Base-by-base conservation (phyloP, 108 stramenopile genomes). In the Pseudonitzschia delicatissima region DNA sequence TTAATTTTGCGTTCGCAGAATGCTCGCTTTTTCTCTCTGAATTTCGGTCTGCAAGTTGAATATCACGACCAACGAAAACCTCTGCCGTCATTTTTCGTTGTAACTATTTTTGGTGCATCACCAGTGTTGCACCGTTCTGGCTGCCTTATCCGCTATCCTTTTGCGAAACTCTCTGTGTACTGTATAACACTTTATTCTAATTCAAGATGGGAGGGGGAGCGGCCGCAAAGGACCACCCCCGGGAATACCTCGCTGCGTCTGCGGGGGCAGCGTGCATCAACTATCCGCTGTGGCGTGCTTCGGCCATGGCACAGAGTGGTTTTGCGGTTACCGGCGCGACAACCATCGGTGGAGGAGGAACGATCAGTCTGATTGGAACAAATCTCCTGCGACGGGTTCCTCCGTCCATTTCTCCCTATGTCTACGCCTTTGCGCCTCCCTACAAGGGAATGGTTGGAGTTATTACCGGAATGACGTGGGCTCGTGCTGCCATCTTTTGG, bases 381-480 rank as follows among this genome's bases (percentile, higher is more conserved):
- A n/a, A 13, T 13, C 45, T 45, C 45, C 21, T 73, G 33, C 37
- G 64, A 15, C 50, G 33, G 5, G 34, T 75, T 35, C 68, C 77
- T 18, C 42, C 72, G 9, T 58, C 64, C 9, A 57, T 77, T 15
- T 55, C 61, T 13, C 72, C 84, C 13, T 97, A 95, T 62, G 59
- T 87, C 21, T 87, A 86, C 34, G 97, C 91, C 18, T 80, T 97
- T 61, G 68, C 82, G 9, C 95, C 95, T 12, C 97, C 97, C 5
- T 97, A 94, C 77, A 88, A 91, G 37, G 97, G 97, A 26, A 68
- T 94, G 34, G 53, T 72, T 0, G 95, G 92, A 2, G 88, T 87
- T 0, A 74, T 96, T 6, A 33, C 72, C 39, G 97, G 97, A 31
- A 96, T 97, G 94, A 94, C 93, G 6, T 97, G 96, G 95, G 97